Percentiles rank a stretch among this genome's conserved stretches.
phyloP scores from a whole-genome alignment of 306 rosid species.

The Dryas octopetala region DNA sequence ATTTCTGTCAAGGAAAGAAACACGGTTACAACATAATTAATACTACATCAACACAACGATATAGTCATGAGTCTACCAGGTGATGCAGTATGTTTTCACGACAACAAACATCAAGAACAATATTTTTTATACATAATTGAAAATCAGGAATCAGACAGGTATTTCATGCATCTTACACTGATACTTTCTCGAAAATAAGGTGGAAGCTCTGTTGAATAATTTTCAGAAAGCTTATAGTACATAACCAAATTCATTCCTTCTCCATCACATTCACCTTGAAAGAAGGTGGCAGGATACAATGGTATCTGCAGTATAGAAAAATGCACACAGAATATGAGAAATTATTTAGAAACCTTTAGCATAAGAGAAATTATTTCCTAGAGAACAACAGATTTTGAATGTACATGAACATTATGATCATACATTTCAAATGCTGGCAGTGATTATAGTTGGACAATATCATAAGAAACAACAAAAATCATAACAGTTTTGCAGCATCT shows the following conservation, averaged over 20 bases:
- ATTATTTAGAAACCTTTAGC: background rate
- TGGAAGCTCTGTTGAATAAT: constrained; percentile 70
- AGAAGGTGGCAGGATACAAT: constrained; percentile 70
- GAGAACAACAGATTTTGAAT: background rate
- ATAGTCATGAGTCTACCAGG: background rate
- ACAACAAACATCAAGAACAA: constrained; percentile 12
- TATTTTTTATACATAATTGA: constrained; percentile 9
- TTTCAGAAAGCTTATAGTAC: constrained; percentile 86
- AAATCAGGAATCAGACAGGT: background rate
- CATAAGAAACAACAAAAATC: background rate
- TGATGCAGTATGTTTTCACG: background rate
- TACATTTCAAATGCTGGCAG: background rate
- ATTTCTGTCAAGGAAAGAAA: constrained; percentile 54
- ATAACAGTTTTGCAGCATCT: background rate
- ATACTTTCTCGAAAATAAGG: constrained; percentile 65
- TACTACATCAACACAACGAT: background rate
- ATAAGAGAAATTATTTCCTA: background rate
- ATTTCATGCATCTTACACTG: constrained; percentile 52
- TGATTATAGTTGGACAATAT: background rate
- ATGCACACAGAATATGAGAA: constrained; percentile 9
- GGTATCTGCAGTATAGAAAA: constrained; percentile 69
- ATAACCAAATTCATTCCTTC: constrained; percentile 90
- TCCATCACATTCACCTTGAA: constrained; percentile 91
- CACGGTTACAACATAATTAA: constrained; percentile 11
- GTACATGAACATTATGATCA: background rate